Evolutionary conservation across 768 basidiomycete genomes (phyloP).

Genomic region (Antrodiella citrinella): DNA sequence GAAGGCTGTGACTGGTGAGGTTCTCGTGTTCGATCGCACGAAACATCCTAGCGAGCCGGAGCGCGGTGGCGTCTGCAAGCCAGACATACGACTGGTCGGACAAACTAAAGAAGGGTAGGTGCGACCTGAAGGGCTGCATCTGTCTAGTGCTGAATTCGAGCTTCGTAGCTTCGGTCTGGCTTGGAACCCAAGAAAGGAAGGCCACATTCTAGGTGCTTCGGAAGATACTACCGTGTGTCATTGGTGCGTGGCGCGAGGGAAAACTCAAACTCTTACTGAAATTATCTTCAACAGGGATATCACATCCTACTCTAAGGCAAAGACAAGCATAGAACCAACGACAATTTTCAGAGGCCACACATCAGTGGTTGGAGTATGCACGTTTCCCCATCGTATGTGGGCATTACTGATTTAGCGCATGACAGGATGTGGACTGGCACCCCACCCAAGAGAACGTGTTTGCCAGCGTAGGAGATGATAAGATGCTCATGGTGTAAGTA

Average conservation of each 20-base stretch:
- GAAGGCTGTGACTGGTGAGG: slow-evolving; percentile 85
- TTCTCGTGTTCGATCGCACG: slow-evolving; percentile 92
- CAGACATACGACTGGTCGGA: slow-evolving; percentile 85
- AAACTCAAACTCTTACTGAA: no score
- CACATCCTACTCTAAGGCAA: slow-evolving; percentile 77
- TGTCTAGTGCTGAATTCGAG: no score
- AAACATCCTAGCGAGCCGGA: slow-evolving; percentile 94
- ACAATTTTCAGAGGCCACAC: slow-evolving; percentile 82
- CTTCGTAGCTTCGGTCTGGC: slow-evolving; percentile 75
- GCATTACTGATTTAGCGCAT: slow-evolving; percentile 6
- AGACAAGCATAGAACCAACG: slow-evolving; percentile 75
- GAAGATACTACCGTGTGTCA: slow-evolving; percentile 95
- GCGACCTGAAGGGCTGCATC: no score
- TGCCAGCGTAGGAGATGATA: slow-evolving; percentile 94
- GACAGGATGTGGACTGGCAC: slow-evolving; percentile 96
- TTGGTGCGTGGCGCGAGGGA: slow-evolving; percentile 55
- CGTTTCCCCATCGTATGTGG: background rate
- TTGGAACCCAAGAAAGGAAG: slow-evolving; percentile 81
- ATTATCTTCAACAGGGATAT: slow-evolving; percentile 79
- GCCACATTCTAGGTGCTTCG: slow-evolving; percentile 84
- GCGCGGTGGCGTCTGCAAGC: slow-evolving; percentile 74
- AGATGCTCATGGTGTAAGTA: slow-evolving; percentile 84
- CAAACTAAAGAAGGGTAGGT: slow-evolving; percentile 90
- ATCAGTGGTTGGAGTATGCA: slow-evolving; percentile 80
- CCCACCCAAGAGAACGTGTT: slow-evolving; percentile 73